Conservation (phyloP, 225 moss, liverwort and hornwort species). For the Ulota crispa region DNA sequence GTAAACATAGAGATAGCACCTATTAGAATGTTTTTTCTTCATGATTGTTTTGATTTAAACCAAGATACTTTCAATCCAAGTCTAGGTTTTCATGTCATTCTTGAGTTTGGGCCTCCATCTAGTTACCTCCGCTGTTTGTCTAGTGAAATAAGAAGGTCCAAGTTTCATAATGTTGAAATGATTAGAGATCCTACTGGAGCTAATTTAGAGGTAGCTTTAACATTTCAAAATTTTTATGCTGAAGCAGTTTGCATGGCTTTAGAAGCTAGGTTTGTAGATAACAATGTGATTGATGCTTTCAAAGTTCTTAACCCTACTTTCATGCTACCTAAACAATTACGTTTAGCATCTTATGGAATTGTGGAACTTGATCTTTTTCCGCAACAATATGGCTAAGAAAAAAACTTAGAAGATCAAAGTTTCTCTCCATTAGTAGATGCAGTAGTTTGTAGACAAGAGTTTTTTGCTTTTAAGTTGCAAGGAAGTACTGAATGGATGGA, state of each 20-base stretch:
- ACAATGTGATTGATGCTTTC: background rate
- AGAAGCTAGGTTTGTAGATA: too few relatives aligned
- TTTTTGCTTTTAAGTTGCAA: too few relatives aligned
- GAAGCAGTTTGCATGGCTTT: background rate
- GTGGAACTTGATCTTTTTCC: too few relatives aligned
- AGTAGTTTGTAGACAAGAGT: too few relatives aligned
- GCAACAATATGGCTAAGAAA: too few relatives aligned
- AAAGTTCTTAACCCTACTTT: background rate
- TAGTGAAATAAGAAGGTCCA: background rate
- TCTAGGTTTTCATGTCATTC: background rate
- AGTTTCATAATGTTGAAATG: background rate
- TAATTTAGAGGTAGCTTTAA: background rate
- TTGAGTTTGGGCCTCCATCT: background rate
- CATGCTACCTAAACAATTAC: background rate
- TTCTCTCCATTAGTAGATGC: too few relatives aligned
- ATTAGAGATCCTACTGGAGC: background rate
- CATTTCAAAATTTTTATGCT: background rate
- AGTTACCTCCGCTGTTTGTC: background rate
- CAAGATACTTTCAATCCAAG: background rate
- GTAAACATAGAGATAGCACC: background rate
- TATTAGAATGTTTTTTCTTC: background rate
- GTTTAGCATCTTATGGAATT: background rate
- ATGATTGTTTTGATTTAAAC: background rate
- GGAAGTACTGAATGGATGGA: too few relatives aligned
- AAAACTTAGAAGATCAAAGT: too few relatives aligned